Percentiles rank a stretch among this genome's conserved stretches.
Conservation (phyloP, 768 basidiomycete species). For the Rhizopogon sp. region DNA sequence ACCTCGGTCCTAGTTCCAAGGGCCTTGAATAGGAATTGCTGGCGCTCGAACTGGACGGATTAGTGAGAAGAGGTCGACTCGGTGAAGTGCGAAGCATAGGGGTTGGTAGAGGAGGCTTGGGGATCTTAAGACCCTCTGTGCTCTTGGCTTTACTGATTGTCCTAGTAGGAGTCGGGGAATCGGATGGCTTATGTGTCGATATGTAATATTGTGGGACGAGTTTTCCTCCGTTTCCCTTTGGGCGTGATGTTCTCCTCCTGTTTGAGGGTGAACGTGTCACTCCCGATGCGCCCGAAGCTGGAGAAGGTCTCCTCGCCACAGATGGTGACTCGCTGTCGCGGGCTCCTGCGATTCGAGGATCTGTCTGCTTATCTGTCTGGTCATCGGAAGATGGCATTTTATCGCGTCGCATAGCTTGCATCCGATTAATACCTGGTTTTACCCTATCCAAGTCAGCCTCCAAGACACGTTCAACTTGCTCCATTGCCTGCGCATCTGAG, state of each 20-base stretch:
- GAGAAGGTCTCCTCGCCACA: constrained; percentile 7
- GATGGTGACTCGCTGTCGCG: constrained; percentile 16
- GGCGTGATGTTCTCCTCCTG: constrained; percentile 16
- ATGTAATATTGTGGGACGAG: constrained; percentile 16
- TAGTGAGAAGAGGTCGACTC: constrained; percentile 23
- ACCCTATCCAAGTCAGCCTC: constrained; percentile 17
- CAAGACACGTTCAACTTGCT: constrained; percentile 18
- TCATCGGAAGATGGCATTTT: constrained; percentile 17
- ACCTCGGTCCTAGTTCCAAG: constrained; percentile 12
- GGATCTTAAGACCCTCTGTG: constrained; percentile 22
- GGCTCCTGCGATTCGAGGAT: background rate
- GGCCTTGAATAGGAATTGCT: constrained; percentile 9
- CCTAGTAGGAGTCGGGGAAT: constrained; percentile 27
- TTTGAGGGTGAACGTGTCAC: constrained; percentile 12
- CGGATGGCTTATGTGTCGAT: constrained; percentile 25
- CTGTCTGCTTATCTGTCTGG: background rate
- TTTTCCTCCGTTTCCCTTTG: constrained; percentile 17
- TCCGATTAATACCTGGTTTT: background rate
- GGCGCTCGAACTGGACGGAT: constrained; percentile 13
- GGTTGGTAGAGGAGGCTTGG: constrained; percentile 2
- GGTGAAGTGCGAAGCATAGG: constrained; percentile 24
- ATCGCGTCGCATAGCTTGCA: background rate
- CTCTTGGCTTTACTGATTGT: constrained; percentile 23
- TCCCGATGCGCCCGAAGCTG: constrained; percentile 1
- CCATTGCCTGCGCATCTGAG: constrained; percentile 22